A percentile compares a stretch with the other conserved stretches of the same genome.
Conservation (phyloP, 371 early-diverging fungal genomes). For the Haplosporangium sp. region DNA sequence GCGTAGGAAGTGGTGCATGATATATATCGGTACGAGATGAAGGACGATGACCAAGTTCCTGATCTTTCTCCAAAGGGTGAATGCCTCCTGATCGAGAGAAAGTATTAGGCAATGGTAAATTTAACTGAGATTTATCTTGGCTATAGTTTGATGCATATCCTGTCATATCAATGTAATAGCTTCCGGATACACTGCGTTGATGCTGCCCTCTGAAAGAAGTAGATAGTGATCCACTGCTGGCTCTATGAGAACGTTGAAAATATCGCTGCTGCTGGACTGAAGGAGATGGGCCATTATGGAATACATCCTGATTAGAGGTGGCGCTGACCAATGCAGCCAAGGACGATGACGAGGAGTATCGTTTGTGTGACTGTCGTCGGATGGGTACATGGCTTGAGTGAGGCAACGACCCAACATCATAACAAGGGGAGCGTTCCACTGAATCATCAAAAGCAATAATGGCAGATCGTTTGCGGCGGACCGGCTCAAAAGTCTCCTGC, state of each 20-base stretch:
- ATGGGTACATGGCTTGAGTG: conserved; percentile 7
- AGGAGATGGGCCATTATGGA: conserved; percentile 28
- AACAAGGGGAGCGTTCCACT: conserved; percentile 30
- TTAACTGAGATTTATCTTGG: conserved; percentile 17
- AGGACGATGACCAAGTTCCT: conserved; percentile 6
- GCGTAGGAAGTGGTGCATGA: conserved; percentile 1
- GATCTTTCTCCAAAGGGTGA: conserved; percentile 29
- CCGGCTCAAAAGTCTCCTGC: conserved; percentile 4
- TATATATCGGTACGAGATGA: conserved; percentile 9
- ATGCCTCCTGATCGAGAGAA: conserved; percentile 21
- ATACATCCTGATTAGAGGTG: conserved; percentile 18
- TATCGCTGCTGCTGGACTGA: conserved; percentile 13
- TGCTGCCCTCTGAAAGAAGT: conserved; percentile 30
- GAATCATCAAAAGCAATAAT: conserved; percentile 41
- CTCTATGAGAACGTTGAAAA: conserved; percentile 21
- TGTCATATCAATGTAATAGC: conserved; percentile 29
- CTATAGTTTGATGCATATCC: conserved; percentile 20
- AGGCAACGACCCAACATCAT: conserved; percentile 13
- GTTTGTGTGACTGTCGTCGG: conserved; percentile 29
- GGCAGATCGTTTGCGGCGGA: conserved; percentile 46
- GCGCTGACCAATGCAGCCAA: conserved; percentile 19
- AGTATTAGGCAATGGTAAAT: conserved; percentile 3
- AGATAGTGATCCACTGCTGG: conserved; percentile 31
- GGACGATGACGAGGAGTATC: conserved; percentile 40
- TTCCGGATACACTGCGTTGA: conserved; percentile 43